These are phyloP conservation scores for Colletotrichum destructivum DNA, from an alignment of 2,329 filamentous ascomycete genomes.

Conservation along the genomic window DNA sequence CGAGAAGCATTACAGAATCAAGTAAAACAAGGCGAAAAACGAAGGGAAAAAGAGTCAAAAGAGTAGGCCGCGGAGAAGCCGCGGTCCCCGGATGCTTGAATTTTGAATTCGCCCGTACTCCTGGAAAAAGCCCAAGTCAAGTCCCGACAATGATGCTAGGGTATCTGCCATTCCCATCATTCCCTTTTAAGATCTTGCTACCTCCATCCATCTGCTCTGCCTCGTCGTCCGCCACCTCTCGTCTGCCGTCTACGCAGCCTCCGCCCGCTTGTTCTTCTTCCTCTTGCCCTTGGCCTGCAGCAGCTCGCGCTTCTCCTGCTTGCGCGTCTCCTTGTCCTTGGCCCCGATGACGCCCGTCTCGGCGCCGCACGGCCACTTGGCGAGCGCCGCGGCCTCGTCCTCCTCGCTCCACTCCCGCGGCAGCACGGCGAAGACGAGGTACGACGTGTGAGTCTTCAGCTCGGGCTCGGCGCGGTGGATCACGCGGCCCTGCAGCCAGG, in stretches of 20 bases:
- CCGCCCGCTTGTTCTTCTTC: conserved; percentile 32
- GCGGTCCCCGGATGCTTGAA: neutral
- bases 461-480: conserved; percentile 88
- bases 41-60: neutral
- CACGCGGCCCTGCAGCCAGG: conserved; percentile 83
- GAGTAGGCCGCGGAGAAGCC: neutral
- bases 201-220: neutral
- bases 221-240: neutral
- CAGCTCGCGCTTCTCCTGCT: conserved; percentile 70
- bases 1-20: too few species aligned
- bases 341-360: conserved; percentile 68
- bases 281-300: conserved; percentile 57
- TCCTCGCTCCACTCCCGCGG: conserved; percentile 89
- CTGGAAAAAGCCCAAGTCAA: conserved; percentile 3
- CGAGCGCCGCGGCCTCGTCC: conserved; percentile 79
- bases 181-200: too few species aligned
- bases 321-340: conserved; percentile 68
- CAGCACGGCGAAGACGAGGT: conserved; percentile 91
- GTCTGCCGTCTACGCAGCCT: neutral
- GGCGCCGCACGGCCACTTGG: conserved; percentile 74
- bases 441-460: conserved; percentile 96
- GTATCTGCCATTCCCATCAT: conserved; percentile 36
- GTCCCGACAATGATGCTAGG: conserved; percentile 36
- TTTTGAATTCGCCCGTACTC: conserved; percentile 10
- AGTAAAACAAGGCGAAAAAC: too few species aligned